Base-by-base conservation (phyloP, 139 green algal species). In the Micromonas pusilla region DNA sequence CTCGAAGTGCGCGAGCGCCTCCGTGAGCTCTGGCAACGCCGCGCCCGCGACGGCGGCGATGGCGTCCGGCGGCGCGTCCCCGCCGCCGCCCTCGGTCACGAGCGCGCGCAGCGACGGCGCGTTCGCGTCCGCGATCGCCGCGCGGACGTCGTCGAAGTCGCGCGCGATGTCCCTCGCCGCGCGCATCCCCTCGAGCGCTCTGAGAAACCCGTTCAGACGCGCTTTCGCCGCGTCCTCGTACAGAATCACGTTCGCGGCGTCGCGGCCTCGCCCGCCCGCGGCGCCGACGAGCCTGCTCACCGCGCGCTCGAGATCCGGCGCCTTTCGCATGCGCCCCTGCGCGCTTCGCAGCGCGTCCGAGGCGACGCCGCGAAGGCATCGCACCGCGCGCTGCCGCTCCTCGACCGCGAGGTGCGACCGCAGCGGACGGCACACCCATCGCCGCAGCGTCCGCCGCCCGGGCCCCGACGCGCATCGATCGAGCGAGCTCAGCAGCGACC, bases 361-460 rank as follows among this genome's bases (percentile, higher is more conserved):
- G 96, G 83, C 72, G 87, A 89, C 96, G 28, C 60, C 16, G 83
- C 72, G 66, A 72, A 64, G 38, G 57, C 70, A 28, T 60, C 30
- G 25, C 1, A 78, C 70, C 9, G 80, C 83, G 3, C 57, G 57
- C 62, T 90, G 85, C 25, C 95, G 80, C 19, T 54, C 80, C 2
- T 6, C 34, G 70, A 99, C 98, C 78, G 92, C 89, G 0, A 32
- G 34, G 0, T 85, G 67, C 16, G 80, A 67, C 33, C 70, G 81
- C 65, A 98, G 87, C 34, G 94, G 95, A 5, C 91, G 88, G 70
- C 85, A 89, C 20, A 98, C 87, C 95, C 95, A 98, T 37, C 83
- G 63, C 30, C 91, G 87, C 68, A 99, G 89, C 65, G 91, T 82
- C 26, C 93, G 87, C 16, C 89, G 82, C n/a, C 95, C 95, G 37